phyloP scores from a whole-genome alignment of 306 rosid species.

The Dryas alaskensis region DNA sequence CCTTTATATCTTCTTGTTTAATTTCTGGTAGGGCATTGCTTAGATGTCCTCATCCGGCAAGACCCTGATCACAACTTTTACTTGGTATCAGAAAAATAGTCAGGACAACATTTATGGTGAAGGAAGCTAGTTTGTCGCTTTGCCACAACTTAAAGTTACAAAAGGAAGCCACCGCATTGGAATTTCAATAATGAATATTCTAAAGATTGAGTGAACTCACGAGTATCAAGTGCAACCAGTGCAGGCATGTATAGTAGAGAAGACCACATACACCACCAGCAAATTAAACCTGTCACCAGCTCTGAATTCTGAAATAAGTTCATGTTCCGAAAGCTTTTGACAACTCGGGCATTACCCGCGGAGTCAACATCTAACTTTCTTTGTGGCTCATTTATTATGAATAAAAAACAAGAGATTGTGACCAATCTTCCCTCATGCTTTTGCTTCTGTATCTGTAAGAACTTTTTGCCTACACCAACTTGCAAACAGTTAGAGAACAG shows the following conservation, averaged over 20 bases:
- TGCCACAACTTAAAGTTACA: not conserved
- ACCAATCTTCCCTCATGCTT: not conserved
- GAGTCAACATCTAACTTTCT: conserved; percentile 9
- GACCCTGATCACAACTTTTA: not conserved
- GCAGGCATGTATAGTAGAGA: not conserved
- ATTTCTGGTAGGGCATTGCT: too few relatives aligned
- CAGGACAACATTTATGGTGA: not conserved
- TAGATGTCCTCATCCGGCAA: too few relatives aligned
- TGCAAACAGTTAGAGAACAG: not conserved
- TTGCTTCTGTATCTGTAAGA: conserved; percentile 1
- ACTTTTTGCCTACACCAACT: not conserved
- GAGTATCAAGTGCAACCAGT: not conserved
- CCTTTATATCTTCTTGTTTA: too few relatives aligned
- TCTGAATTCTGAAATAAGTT: not conserved
- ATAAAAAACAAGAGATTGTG: not conserved
- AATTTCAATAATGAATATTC: not conserved
- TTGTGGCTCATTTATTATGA: not conserved
- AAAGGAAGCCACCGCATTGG: not conserved
- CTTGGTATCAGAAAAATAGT: not conserved
- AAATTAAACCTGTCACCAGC: not conserved
- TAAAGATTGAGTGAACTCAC: not conserved
- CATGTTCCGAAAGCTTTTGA: not conserved
- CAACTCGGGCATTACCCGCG: conserved; percentile 3
- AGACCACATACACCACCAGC: conserved; percentile 7
- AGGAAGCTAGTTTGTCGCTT: not conserved